Conservation (phyloP, 1,284 basidiomycete species). For the Heimioporus punctisporus region DNA sequence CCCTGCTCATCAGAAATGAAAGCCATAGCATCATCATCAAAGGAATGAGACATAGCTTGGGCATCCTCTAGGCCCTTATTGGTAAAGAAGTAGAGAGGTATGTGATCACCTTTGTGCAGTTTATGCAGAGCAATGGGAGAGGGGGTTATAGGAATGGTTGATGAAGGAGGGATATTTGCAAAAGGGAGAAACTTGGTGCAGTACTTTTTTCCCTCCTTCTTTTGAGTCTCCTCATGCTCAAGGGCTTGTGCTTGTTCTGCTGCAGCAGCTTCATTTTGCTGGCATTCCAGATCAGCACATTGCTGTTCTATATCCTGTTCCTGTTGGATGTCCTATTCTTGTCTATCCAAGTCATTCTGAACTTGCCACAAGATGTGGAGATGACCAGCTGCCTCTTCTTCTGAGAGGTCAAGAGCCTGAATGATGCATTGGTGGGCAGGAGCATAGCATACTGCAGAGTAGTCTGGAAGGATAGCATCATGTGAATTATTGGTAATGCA, state of each 20-base stretch:
- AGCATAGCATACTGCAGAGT: background rate
- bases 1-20: background rate
- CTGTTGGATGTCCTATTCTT: background rate
- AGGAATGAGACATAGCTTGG: background rate
- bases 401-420: background rate
- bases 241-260: background rate
- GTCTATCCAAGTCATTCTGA: background rate
- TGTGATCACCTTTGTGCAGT: slow-evolving; percentile 2
- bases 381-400: background rate
- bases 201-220: slow-evolving; percentile 4
- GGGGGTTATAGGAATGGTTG: background rate
- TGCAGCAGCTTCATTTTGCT: background rate
- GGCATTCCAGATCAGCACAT: too few species aligned
- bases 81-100: slow-evolving; percentile 3
- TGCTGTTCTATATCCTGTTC: background rate
- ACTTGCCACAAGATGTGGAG: background rate
- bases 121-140: background rate
- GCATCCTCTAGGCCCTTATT: slow-evolving; percentile 2
- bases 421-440: background rate
- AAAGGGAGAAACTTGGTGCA: background rate
- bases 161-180: background rate
- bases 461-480: background rate
- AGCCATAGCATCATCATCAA: background rate
- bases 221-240: background rate
- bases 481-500: background rate